Evolutionary conservation across 805 yeast genomes (phyloP), one percentile per base, ranked within the genome.

Genomic region (Yamadazyma sp.): DNA sequence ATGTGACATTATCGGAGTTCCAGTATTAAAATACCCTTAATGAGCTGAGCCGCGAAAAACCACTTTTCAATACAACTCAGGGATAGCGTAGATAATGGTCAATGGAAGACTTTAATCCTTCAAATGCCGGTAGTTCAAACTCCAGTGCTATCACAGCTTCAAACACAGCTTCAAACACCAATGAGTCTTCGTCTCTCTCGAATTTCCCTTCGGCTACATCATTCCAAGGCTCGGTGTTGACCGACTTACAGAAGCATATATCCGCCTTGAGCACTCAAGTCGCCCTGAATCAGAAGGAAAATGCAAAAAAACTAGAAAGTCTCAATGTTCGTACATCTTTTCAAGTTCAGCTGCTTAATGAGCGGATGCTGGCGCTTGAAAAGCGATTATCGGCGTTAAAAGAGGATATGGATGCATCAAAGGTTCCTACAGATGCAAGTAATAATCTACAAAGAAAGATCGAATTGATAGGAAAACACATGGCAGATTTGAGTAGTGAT

Each of bases 281-380:
- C 14, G 7, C 4, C 4, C 18, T 24, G 12, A 18, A 53, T 42
- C 54, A 50, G 34, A 37, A 25, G 17, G 45, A 41, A 18, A 50
- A 45, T 19, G 50, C 48, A 36, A 50, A 53, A 31, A 54, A 52
- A 27, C 38, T 57, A 20, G 53, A 54, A 23, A 46, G 50, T 25
- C 24, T 57, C n/a, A 49, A 44, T 28, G 42, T 48, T 28, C 31
- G 35, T 7, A 32, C 38, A 12, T 38, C 45, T 4, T 37, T 46
- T 22, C 47, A 46, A 22, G 11, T 46, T 8, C 45, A 39, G 20
- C 20, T 42, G 9, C 25, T 46, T 10, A 43, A 40, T 18, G 46
- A 43, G 24, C 33, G 47, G 16, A 11, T 46, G 11, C 20, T 21
- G 11, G 31, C 35, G 8, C 26, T 46, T 12, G 50, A 46, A 15